Base-by-base conservation (phyloP, 352 stramenopile species). In the Phytopythium kandeliae region DNA sequence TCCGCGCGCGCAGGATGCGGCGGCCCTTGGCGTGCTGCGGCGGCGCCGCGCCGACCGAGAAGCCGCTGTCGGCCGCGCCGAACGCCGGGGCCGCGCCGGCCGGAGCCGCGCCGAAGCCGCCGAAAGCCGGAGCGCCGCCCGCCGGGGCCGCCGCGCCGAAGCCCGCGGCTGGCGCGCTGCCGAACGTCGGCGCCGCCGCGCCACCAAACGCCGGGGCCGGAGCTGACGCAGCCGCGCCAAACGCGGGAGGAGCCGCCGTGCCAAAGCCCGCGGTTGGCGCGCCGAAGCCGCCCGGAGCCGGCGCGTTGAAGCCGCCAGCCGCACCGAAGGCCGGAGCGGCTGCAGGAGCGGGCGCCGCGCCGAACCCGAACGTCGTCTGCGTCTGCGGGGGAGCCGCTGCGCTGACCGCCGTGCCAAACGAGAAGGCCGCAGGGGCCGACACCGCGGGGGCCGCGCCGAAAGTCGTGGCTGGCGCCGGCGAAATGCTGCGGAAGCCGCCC, bases 21-120 rank as follows among this genome's bases (percentile, higher is more conserved):
- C 79, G 74, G 21, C 64, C 64, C 57, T 83, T 84, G 11, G 60
- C 59, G 13, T 70, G 61, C 34, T 76, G 60, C 0, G 62, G 45
- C 33, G 66, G 78, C 42, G 79, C 72, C 9, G 68, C 67, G 8
- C 84, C 84, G 59, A 92, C 77, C 53, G 57, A 84, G 42, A 94
- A 94, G 25, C 71, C 67, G 24, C 74, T 77, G n/a, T 69, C 70
- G 28, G 28, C 28, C 9, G 28, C 4, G n/a, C n/a, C n/a, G n/a
- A n/a, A n/a, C n/a, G 44, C 35, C 45, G 63, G 57, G 17, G 65
- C n/a, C 13, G 47, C 34, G 35, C 65, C 66, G n/a, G 44, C 35
- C 45, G 63, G 57, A 19, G 65, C n/a, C 13, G 47, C 34, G 35
- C 65, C 66, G 43, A 85, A 85, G 16, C 40, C 60, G 1, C 48